These are phyloP conservation scores for Herpotrichia juniperi DNA, from an alignment of 2,329 filamentous ascomycete species.

Conservation along the genomic window DNA sequence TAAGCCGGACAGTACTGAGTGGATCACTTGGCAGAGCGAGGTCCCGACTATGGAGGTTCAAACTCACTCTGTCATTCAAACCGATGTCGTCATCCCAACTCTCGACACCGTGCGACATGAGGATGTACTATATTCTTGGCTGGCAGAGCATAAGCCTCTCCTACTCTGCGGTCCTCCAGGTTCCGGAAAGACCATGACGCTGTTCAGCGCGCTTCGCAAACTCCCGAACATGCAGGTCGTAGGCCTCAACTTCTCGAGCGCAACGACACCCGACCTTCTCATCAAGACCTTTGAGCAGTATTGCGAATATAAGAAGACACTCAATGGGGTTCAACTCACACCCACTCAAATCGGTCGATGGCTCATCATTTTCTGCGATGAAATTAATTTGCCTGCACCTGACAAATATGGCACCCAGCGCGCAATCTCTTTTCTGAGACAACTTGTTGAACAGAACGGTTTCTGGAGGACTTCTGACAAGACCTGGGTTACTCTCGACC, in stretches of 20 bases:
- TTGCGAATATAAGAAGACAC: conserved; percentile 98
- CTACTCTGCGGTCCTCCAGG: conserved; percentile 95
- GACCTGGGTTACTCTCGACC: conserved; percentile 95
- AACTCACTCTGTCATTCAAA: conserved; percentile 96
- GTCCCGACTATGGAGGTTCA: conserved; percentile 96
- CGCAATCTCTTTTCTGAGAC: conserved; percentile 94
- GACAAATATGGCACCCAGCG: conserved; percentile 98
- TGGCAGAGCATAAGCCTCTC: conserved; percentile 97
- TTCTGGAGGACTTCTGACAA: conserved; percentile 99
- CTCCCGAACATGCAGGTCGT: conserved; percentile 99
- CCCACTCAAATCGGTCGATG: conserved; percentile 96
- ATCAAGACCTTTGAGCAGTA: conserved; percentile 99
- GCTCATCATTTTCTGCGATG: conserved; percentile 98
- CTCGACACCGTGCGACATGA: conserved; percentile 97
- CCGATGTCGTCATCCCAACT: conserved; percentile 97
- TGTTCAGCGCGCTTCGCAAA: conserved; percentile 96
- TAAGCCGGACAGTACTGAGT: conserved; percentile 82
- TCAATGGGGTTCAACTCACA: conserved; percentile 94
- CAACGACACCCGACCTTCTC: conserved; percentile 94
- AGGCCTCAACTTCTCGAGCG: conserved; percentile 98
- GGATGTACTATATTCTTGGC: conserved; percentile 99
- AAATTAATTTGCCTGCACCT: conserved; percentile 97
- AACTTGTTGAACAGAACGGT: conserved; percentile 97
- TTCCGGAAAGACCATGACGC: conserved; percentile 99
- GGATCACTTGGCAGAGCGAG: conserved; percentile 92